These are phyloP conservation scores for Artomyces pyxidatus DNA, from an alignment of 768 basidiomycete genomes.

Conservation along the genomic window DNA sequence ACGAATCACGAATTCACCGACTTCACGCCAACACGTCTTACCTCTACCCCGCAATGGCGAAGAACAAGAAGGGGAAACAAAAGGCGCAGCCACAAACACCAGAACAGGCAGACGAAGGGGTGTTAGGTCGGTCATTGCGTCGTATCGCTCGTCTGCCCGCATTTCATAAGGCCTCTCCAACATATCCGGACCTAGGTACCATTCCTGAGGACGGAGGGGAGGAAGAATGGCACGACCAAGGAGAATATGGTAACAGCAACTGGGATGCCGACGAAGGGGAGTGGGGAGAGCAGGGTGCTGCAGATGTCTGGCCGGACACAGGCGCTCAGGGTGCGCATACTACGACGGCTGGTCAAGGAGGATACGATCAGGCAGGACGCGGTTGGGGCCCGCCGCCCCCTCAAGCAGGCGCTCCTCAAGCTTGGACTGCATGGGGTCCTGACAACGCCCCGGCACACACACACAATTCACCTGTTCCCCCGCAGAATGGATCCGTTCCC, in stretches of 20 bases:
- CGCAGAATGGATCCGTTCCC: too few species aligned
- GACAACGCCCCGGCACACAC: neutral
- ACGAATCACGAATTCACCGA: too few species aligned
- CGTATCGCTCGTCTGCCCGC: too few species aligned
- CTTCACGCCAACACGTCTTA: neutral
- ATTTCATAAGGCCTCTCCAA: too few species aligned
- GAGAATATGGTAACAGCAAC: neutral
- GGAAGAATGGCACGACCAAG: neutral
- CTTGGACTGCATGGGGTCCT: neutral
- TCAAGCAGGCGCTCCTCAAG: neutral
- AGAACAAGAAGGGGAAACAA: constrained; percentile 13
- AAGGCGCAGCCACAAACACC: constrained; percentile 5
- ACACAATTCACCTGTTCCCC: too few species aligned
- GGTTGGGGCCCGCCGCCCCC: neutral
- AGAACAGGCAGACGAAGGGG: constrained; percentile 5
- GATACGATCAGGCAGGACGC: neutral
- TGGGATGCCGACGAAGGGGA: constrained; percentile 1
- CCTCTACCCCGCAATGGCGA: constrained; percentile 3
- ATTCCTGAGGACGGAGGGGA: constrained; percentile 10
- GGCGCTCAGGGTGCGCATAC: neutral
- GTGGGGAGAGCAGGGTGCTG: neutral
- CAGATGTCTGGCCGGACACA: neutral
- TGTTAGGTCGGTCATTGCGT: constrained; percentile 12
- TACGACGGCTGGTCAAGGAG: neutral
- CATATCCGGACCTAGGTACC: constrained; percentile 3